These are phyloP conservation scores for Hygrocybe coccinea DNA, from an alignment of 768 basidiomycete genomes.

Conservation along the genomic window DNA sequence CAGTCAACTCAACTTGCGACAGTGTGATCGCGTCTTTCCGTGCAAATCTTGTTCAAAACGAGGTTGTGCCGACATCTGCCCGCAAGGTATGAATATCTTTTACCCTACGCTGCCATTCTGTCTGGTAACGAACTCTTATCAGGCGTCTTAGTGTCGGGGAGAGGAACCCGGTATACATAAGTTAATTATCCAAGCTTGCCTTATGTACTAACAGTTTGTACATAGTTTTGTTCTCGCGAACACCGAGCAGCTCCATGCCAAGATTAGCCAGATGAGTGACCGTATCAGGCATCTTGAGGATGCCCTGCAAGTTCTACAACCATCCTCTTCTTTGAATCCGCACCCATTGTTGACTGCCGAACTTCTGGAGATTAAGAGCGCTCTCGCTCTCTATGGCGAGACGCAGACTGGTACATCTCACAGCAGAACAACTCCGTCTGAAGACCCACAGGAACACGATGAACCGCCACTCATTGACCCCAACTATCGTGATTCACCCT, in stretches of 20 bases:
- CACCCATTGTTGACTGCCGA: slow-evolving; percentile 52
- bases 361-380: slow-evolving; percentile 52
- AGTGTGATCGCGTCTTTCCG: slow-evolving; percentile 52
- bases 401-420: slow-evolving; percentile 20
- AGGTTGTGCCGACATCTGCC: slow-evolving; percentile 63
- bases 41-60: slow-evolving; percentile 51
- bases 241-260: slow-evolving; percentile 59
- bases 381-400: slow-evolving; percentile 45
- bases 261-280: slow-evolving; percentile 64
- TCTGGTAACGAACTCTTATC: not conserved
- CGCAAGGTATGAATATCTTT: slow-evolving; percentile 42
- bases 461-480: not conserved
- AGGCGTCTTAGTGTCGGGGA: slow-evolving; percentile 64
- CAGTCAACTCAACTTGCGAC: slow-evolving; percentile 6
- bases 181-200: not conserved
- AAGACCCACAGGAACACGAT: not conserved
- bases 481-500: not conserved
- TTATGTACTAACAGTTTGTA: slow-evolving; percentile 3
- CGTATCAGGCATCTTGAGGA: slow-evolving; percentile 61
- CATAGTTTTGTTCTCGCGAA: slow-evolving; percentile 57
- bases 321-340: slow-evolving; percentile 26
- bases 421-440: not conserved
- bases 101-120: not conserved
- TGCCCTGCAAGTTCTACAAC: slow-evolving; percentile 37
- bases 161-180: slow-evolving; percentile 46